These are phyloP conservation scores for Ilyonectria mors-panacis DNA, from an alignment of 2,329 filamentous ascomycete genomes.

Conservation along the genomic window DNA sequence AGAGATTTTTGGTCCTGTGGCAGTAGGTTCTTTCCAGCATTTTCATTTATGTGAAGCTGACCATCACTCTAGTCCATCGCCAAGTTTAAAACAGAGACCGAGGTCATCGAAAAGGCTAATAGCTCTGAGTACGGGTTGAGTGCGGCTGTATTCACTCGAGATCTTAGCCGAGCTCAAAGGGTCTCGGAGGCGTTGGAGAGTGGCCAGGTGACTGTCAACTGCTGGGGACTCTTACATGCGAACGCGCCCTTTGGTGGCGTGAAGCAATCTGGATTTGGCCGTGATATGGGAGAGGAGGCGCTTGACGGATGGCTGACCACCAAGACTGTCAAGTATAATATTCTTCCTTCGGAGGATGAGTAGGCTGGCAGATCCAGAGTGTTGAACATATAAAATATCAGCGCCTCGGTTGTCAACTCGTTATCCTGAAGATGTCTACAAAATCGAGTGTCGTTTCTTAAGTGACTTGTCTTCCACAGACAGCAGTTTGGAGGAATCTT, in stretches of 20 bases:
- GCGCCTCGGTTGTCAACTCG: too few relatives aligned
- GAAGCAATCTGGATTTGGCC: constrained; percentile 1
- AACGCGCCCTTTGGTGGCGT: constrained; percentile 5
- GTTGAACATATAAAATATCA: too few relatives aligned
- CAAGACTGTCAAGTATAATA: constrained; percentile 2
- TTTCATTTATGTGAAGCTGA: background rate
- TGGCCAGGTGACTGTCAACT: constrained; percentile 1
- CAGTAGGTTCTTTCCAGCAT: constrained; percentile 17
- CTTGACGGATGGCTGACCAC: constrained; percentile 6
- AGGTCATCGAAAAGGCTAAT: constrained; percentile 29
- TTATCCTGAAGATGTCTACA: too few relatives aligned
- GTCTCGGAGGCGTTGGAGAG: background rate
- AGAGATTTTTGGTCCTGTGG: constrained; percentile 50
- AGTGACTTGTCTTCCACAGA: too few relatives aligned
- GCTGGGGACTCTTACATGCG: background rate
- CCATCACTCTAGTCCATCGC: background rate
- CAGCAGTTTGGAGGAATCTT: too few relatives aligned
- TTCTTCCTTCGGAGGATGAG: background rate
- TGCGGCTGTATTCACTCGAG: constrained; percentile 67
- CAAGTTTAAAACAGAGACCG: background rate
- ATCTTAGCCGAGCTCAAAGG: constrained; percentile 51
- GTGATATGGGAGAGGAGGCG: constrained; percentile 1
- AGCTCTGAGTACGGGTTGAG: constrained; percentile 67
- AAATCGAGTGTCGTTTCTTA: too few relatives aligned
- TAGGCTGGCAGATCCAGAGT: background rate